Evolutionary conservation across 306 rosid species (phyloP).

Genomic region (Hippophae gyantsensis): DNA sequence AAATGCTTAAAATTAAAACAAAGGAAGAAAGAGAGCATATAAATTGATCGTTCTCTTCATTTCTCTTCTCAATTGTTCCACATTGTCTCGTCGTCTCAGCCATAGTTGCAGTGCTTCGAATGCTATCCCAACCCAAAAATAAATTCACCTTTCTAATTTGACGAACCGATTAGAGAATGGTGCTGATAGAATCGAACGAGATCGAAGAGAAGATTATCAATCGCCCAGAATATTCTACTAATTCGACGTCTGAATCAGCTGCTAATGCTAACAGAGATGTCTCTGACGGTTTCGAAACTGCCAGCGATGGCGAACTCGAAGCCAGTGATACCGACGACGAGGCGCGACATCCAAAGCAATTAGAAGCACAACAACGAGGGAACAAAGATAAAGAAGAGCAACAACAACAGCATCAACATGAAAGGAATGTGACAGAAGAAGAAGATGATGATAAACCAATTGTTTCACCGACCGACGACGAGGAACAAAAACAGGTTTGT

Average conservation of each 20-base stretch:
- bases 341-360: constrained; percentile 1
- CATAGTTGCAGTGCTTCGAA: too few relatives aligned
- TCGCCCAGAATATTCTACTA: constrained; percentile 10
- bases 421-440: not conserved
- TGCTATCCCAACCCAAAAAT: too few relatives aligned
- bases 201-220: constrained; percentile 8
- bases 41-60: too few relatives aligned
- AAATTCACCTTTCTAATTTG: too few relatives aligned
- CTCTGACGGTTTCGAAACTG: constrained; percentile 51
- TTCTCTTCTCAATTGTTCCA: too few relatives aligned
- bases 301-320: constrained; percentile 46
- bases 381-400: not conserved
- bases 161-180: not conserved
- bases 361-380: not conserved
- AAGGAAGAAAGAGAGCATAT: too few relatives aligned
- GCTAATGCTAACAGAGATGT: constrained; percentile 14
- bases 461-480: constrained; percentile 19
- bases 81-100: too few relatives aligned
- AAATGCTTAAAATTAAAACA: too few relatives aligned
- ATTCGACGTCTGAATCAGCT: constrained; percentile 7
- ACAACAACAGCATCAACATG: too few relatives aligned
- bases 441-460: not conserved
- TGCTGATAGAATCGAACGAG: constrained; percentile 21
- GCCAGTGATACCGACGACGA: constrained; percentile 16
- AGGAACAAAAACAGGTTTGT: constrained; percentile 17